These are phyloP conservation scores for Aspergillus versicolor DNA, from an alignment of 2,329 filamentous ascomycete genomes.

Conservation along the genomic window DNA sequence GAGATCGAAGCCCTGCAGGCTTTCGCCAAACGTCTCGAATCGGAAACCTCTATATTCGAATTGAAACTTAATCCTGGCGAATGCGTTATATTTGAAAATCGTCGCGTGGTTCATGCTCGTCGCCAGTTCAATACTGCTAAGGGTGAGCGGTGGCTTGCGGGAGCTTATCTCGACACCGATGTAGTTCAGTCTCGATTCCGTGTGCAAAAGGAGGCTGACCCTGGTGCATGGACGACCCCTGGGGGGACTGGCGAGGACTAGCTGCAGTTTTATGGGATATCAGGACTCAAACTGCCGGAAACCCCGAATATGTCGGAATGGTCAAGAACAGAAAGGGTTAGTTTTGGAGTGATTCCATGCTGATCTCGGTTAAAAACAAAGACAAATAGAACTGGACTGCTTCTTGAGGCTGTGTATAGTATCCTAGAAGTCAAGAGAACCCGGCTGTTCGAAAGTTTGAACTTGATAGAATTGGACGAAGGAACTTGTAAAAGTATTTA, in stretches of 20 bases:
- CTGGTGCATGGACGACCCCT: slow-evolving; percentile 5
- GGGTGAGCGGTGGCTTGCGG: slow-evolving; percentile 78
- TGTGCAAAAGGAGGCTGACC: slow-evolving; percentile 19
- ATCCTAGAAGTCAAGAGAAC: neutral
- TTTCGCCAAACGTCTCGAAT: slow-evolving; percentile 63
- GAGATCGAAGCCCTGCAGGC: slow-evolving; percentile 50
- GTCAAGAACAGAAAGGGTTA: neutral
- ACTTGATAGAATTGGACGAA: neutral
- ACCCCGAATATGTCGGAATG: neutral
- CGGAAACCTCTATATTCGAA: slow-evolving; percentile 62
- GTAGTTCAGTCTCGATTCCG: slow-evolving; percentile 52
- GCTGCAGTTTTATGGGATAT: too few species aligned
- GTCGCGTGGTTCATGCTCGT: slow-evolving; percentile 79
- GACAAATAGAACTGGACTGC: neutral
- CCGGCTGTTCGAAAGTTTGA: neutral
- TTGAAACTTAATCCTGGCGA: slow-evolving; percentile 75
- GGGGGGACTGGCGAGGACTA: too few species aligned
- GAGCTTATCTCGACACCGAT: slow-evolving; percentile 75
- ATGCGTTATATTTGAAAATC: slow-evolving; percentile 91
- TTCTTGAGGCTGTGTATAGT: neutral
- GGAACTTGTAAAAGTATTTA: neutral
- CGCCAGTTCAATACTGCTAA: slow-evolving; percentile 65
- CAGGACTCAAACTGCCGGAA: too few species aligned
- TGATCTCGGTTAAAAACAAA: neutral
- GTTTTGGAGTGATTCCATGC: neutral